Conservation (phyloP, 371 early-diverging fungal genomes). For the Smittium mucronatum region DNA sequence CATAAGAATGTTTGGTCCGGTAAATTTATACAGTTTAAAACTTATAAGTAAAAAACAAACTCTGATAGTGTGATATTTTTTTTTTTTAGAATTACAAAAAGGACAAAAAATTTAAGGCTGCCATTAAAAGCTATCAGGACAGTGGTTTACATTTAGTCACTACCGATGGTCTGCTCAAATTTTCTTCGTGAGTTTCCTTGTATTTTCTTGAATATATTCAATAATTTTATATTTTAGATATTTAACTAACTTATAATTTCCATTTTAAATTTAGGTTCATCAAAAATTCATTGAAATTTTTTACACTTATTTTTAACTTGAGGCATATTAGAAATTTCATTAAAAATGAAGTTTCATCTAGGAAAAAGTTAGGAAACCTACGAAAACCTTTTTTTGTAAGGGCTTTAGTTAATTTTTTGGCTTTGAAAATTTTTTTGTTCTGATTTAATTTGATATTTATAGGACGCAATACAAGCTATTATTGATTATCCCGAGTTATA, state of each 20-base stretch:
- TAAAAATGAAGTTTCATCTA: too few relatives aligned
- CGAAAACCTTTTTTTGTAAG: too few relatives aligned
- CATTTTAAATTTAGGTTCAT: not conserved
- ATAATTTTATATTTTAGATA: not conserved
- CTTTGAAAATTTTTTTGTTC: too few relatives aligned
- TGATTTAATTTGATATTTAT: not conserved
- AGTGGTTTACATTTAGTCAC: not conserved
- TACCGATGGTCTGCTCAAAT: too few relatives aligned
- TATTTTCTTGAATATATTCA: not conserved
- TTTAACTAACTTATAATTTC: not conserved
- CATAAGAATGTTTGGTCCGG: not conserved
- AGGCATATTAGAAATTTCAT: too few relatives aligned
- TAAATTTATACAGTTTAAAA: not conserved
- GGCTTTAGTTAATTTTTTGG: too few relatives aligned
- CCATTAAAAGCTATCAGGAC: not conserved
- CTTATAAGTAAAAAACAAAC: not conserved
- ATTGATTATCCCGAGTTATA: not conserved
- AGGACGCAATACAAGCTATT: not conserved
- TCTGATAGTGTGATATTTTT: not conserved
- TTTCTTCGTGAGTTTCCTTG: too few relatives aligned
- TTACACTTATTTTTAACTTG: too few relatives aligned
- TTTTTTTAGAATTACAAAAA: not conserved
- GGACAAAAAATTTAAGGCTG: not conserved
- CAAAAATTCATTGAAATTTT: too few relatives aligned
- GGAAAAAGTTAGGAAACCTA: too few relatives aligned